Evolutionary conservation across 176 grass and related monocot genomes (phyloP).

Genomic region (Saccharum officinarum): DNA sequence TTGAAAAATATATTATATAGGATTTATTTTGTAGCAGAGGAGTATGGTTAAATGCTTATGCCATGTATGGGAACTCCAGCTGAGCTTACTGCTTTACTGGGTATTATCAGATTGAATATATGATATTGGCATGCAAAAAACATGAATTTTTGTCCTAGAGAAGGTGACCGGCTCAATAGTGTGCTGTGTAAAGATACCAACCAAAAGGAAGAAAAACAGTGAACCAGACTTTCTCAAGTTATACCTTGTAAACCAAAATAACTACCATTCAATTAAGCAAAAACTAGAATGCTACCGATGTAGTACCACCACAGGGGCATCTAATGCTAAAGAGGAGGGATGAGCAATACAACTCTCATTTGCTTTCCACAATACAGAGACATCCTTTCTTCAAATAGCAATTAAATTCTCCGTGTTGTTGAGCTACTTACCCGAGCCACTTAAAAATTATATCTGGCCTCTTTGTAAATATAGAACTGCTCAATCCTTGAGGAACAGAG

Average conservation of each 20-base stretch:
- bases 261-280: neutral
- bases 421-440: constrained; percentile 87
- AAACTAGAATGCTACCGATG: neutral
- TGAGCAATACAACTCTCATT: neutral
- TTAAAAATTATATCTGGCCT: constrained; percentile 93
- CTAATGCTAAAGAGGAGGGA: neutral
- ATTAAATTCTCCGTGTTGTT: neutral
- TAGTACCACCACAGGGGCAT: neutral
- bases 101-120: neutral
- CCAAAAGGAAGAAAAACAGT: neutral
- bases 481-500: constrained; percentile 93
- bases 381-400: neutral
- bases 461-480: constrained; percentile 96
- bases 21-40: neutral
- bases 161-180: neutral
- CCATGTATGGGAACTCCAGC: neutral
- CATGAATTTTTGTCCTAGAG: neutral
- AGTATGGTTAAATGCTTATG: constrained; percentile 4
- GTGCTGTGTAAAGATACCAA: neutral
- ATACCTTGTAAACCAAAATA: neutral
- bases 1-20: neutral
- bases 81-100: neutral
- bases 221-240: neutral
- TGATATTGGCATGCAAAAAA: neutral
- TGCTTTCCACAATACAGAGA: neutral